A percentile compares a stretch with the other conserved stretches of the same genome.
Conservation (phyloP, 2,329 filamentous ascomycete species). For the Cytospora piceae region DNA sequence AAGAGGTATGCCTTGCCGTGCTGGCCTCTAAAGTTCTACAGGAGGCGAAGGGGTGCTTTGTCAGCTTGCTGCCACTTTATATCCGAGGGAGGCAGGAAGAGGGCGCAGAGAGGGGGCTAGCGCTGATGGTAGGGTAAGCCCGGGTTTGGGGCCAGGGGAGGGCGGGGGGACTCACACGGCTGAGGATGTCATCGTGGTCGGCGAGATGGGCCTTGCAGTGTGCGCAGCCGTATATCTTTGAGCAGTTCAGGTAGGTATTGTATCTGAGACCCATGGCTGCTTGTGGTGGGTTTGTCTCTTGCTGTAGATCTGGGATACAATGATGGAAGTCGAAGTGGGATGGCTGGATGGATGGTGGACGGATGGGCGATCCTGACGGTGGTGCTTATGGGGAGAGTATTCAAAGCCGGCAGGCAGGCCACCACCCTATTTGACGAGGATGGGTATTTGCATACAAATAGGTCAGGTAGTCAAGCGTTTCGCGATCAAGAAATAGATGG, state of each 20-base stretch:
- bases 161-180: slow-evolving; percentile 69
- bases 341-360: neutral
- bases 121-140: neutral
- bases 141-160: slow-evolving; percentile 6
- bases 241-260: slow-evolving; percentile 86
- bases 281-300: neutral
- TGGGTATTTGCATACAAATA: neutral
- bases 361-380: neutral
- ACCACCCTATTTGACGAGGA: neutral
- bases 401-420: neutral
- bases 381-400: neutral
- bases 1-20: slow-evolving; percentile 98
- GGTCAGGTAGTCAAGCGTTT: neutral
- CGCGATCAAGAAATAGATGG: slow-evolving; percentile 1
- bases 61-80: neutral
- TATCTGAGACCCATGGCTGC: slow-evolving; percentile 80
- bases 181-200: slow-evolving; percentile 95
- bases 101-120: neutral
- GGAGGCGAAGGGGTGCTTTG: neutral
- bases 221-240: slow-evolving; percentile 91
- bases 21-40: slow-evolving; percentile 94
- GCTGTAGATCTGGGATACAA: neutral
- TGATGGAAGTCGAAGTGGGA: neutral
- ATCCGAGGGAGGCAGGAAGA: neutral
- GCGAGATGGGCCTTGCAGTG: slow-evolving; percentile 94